Base-by-base conservation (phyloP, 2,329 filamentous ascomycete species). In the Aspergillus alliaceus region DNA sequence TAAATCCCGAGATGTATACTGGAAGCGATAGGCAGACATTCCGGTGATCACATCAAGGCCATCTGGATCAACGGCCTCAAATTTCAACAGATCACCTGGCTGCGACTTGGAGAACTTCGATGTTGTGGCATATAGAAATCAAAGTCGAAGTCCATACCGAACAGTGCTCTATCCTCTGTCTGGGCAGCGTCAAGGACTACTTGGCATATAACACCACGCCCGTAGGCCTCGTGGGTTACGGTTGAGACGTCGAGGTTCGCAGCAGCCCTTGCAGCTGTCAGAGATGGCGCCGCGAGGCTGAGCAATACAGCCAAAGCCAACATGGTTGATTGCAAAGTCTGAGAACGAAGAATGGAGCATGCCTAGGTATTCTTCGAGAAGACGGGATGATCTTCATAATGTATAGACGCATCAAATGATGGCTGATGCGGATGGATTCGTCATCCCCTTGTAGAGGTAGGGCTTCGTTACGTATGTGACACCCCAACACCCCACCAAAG, bases 81-180 rank as follows among this genome's bases (percentile, higher is more conserved):
- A 35, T 22, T 60, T 60, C 27, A 60, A 37, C 11, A 60, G 47
- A 37, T 60, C 58, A 14, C 58, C 58, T 12, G 58, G 55, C 4
- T 50, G 31, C 11, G 58, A 58, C 3, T 14, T 2, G 20, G 39
- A 47, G 40, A 60, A 60, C n/a, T 55, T 55, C 32, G 24, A n/a
- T 18, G 58, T 55, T 3, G 51, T 60, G 22, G 35, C 51, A 37
- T 60, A 60, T n/a, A n/a, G 25, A 60, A 60, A 24, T 44, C 51
- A 15, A 48, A 50, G 27, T 58, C 55, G 27, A 55, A 58, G 18
- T 52, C 40, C 12, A 37, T 29, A 8, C 48, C 40, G 40, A 57
- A 51, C 24, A 53, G n/a, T 27, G 35, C 35, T 32, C 65, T 71
- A 58, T 56, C 54, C 27, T 44, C 24, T 7, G 44, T 8, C 15